These are phyloP conservation scores for Chaetomium tenue DNA, from an alignment of 495 filamentous ascomycete species.

Conservation along the genomic window DNA sequence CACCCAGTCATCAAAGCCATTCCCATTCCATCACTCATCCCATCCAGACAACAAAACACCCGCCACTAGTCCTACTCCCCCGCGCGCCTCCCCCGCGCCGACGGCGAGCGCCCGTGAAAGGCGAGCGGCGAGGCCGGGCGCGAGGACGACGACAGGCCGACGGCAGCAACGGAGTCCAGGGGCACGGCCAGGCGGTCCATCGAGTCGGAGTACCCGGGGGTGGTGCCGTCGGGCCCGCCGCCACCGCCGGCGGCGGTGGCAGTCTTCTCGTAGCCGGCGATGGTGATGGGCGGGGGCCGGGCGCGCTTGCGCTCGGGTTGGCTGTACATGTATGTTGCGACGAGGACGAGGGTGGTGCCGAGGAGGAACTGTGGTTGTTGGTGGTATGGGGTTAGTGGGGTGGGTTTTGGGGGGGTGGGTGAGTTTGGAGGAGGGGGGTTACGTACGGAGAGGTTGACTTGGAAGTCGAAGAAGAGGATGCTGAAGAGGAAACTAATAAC, in stretches of 20 bases:
- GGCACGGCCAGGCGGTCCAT: slow-evolving; percentile 28
- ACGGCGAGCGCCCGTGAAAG: slow-evolving; percentile 49
- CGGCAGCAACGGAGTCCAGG: slow-evolving; percentile 52
- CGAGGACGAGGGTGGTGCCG: slow-evolving; percentile 72
- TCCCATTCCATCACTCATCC: neutral
- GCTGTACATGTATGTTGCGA: slow-evolving; percentile 83
- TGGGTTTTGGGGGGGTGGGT: slow-evolving; percentile 10
- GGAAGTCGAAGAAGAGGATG: slow-evolving; percentile 78
- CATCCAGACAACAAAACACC: neutral
- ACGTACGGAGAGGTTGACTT: slow-evolving; percentile 68
- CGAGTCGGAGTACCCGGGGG: slow-evolving; percentile 39
- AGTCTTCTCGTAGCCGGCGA: slow-evolving; percentile 74
- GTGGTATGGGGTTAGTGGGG: neutral
- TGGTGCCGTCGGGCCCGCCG: too few relatives aligned
- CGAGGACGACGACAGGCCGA: slow-evolving; percentile 60
- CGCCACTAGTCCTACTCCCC: slow-evolving; percentile 41
- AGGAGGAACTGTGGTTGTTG: slow-evolving; percentile 63
- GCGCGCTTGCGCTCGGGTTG: slow-evolving; percentile 52
- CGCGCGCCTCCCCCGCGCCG: slow-evolving; percentile 39
- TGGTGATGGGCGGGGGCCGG: slow-evolving; percentile 70
- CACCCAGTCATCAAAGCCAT: neutral
- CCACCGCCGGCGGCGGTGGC: slow-evolving; percentile 48
- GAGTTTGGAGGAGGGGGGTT: neutral
- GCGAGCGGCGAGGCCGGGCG: slow-evolving; percentile 63
- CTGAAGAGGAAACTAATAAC: slow-evolving; percentile 80